Percentiles rank a stretch among this genome's conserved stretches.
phyloP scores from a whole-genome alignment of 2,329 filamentous ascomycete genomes.

The Chaetomiaceae sp. region DNA sequence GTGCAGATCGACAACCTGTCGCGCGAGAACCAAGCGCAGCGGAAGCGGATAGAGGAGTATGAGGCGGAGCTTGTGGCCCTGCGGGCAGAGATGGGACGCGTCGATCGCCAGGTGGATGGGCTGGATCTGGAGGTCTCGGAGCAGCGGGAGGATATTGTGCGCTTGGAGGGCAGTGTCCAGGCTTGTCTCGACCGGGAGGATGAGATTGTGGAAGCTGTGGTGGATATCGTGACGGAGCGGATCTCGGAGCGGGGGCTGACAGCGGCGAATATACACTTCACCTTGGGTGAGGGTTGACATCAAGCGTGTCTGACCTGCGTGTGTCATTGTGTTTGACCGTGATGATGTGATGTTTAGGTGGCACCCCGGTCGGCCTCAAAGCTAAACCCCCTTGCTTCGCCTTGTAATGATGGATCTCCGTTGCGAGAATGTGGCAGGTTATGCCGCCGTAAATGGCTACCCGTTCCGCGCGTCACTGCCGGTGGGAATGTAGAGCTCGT shows the following conservation, averaged over 20 bases:
- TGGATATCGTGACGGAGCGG: neutral
- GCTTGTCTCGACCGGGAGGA: constrained; percentile 7
- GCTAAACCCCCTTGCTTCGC: too few relatives aligned
- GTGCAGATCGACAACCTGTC: constrained; percentile 7
- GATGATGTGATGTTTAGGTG: too few relatives aligned
- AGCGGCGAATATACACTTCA: neutral
- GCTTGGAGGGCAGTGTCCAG: constrained; percentile 5
- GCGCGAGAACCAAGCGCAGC: constrained; percentile 5
- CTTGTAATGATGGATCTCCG: too few relatives aligned
- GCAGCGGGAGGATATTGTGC: constrained; percentile 5
- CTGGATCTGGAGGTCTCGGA: constrained; percentile 5
- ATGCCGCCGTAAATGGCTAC: too few relatives aligned
- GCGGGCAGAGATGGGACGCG: neutral
- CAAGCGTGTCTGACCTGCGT: too few relatives aligned
- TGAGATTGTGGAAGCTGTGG: constrained; percentile 2
- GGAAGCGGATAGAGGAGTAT: constrained; percentile 4
- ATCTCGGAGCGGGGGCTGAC: neutral
- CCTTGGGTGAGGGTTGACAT: neutral
- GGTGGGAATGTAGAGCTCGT: too few relatives aligned
- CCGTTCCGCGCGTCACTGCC: too few relatives aligned
- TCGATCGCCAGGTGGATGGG: constrained; percentile 3
- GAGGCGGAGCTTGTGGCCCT: constrained; percentile 1
- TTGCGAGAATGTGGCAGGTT: too few relatives aligned
- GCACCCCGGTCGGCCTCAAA: too few relatives aligned
- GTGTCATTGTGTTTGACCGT: too few relatives aligned